Conservation (phyloP, 176 grass and related monocot species). For the Paspalum vaginatum region DNA sequence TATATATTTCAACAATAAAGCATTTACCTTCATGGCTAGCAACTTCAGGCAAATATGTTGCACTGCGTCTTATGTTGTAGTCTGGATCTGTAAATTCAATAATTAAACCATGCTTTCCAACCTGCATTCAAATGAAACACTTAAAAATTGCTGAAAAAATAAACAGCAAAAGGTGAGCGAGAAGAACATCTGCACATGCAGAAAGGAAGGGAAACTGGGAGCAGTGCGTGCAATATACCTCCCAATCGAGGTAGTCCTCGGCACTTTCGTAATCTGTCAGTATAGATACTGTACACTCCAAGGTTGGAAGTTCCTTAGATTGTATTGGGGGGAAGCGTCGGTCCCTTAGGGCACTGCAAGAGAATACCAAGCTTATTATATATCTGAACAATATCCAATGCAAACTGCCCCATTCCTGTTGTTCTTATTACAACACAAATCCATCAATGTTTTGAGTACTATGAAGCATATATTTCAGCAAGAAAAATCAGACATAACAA, state of each 20-base stretch:
- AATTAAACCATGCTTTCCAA: conserved; percentile 95
- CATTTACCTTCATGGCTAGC: conserved; percentile 89
- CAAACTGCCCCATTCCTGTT: background rate
- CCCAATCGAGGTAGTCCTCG: conserved; percentile 90
- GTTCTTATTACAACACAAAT: background rate
- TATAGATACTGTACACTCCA: conserved; percentile 96
- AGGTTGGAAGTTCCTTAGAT: conserved; percentile 80
- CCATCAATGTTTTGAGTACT: background rate
- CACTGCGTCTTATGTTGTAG: conserved; percentile 73
- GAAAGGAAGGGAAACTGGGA: conserved; percentile 1
- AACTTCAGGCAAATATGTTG: conserved; percentile 97
- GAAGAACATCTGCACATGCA: background rate
- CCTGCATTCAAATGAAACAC: conserved; percentile 46
- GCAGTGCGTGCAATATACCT: conserved; percentile 53
- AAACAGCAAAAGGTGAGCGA: conserved; percentile 3
- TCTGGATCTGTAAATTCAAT: conserved; percentile 96
- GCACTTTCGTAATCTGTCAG: conserved; percentile 81
- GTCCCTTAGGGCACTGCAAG: conserved; percentile 87
- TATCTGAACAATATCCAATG: background rate
- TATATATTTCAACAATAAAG: background rate
- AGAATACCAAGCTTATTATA: background rate
- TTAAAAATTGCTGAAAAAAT: conserved; percentile 8
- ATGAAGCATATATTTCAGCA: background rate
- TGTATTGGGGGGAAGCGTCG: conserved; percentile 89
- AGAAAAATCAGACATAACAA: background rate